Evolutionary conservation across 108 stramenopile genomes (phyloP), one percentile per base, ranked within the genome.

Genomic region (Licmophora abbreviata): DNA sequence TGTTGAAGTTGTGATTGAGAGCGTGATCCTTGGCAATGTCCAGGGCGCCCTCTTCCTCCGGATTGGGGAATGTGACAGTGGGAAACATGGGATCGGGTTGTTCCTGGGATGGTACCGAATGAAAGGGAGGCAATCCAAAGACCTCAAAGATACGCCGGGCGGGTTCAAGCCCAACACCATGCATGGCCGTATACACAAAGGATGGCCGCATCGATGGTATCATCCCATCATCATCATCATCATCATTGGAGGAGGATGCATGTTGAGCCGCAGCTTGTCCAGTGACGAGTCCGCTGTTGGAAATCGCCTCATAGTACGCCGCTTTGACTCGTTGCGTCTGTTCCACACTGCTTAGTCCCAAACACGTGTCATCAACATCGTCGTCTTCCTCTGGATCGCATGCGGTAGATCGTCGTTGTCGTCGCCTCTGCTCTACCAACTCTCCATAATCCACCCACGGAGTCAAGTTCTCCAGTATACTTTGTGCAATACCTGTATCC

Each of bases 111-210:
- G 79, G 68, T 23, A 97, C 94, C 0, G 69, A 40, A 7, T 68
- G 31, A 58, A 94, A 89, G 5, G 81, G 67, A 7, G 87, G 79
- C 14, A 94, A 71, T 14, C 54, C 66, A 69, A 96, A 96, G 0
- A 58, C 57, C 45, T 83, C 48, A 59, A 93, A 95, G 18, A 64
- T 61, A 23, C 69, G 42, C 29, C 57, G 30, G n/a, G 85, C 88
- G 64, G 68, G 90, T 30, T 61, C 65, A 45, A 65, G 49, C 5
- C 95, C 97, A 7, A 99, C 83, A 8, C 97, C 97, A 68, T 99
- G 97, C 95, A 95, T 95, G 36, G 97, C 95, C 5, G 95, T 88
- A 74, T 95, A 96, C 22, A 73, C 80, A 65, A 97, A 78, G 57
- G 56, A 61, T 15, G 74, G 79, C 29, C 44, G 53, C 10, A 17